Evolutionary conservation across 306 rosid species (phyloP).

Genomic region (Purshia tridentata): DNA sequence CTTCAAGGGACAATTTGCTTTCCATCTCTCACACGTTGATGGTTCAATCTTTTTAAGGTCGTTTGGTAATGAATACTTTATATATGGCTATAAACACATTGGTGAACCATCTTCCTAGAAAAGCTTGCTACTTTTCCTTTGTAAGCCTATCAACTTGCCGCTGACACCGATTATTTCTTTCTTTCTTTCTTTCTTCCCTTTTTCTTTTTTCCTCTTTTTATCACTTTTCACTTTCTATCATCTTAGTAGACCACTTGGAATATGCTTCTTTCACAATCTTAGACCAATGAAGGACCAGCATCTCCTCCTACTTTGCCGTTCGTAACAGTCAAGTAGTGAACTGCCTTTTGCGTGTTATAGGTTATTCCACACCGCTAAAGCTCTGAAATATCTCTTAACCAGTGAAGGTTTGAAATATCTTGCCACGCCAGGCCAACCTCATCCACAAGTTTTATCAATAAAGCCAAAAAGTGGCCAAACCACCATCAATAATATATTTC

Average conservation of each 20-base stretch:
- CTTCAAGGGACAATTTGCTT: conserved; percentile 30
- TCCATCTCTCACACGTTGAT: conserved; percentile 20
- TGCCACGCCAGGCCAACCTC: no score
- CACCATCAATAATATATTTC: no score
- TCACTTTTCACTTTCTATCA: conserved; percentile 10
- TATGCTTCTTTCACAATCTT: conserved; percentile 23
- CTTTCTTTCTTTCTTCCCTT: not conserved
- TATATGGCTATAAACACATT: conserved; percentile 13
- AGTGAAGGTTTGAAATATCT: no score
- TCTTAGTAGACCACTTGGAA: conserved; percentile 17
- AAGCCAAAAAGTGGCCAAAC: no score
- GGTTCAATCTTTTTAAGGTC: not conserved
- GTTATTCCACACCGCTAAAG: no score
- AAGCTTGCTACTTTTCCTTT: not conserved
- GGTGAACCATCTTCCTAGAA: conserved; percentile 17
- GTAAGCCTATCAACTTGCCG: not conserved
- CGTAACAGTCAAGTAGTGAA: no score
- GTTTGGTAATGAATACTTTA: not conserved
- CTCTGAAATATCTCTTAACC: no score
- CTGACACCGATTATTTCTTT: not conserved
- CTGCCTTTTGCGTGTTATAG: not conserved
- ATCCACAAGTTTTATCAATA: no score
- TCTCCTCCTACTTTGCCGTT: no score
- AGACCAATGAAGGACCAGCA: not conserved
- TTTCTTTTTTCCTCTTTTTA: conserved; percentile 14